Evolutionary conservation across 2,329 filamentous ascomycete genomes (phyloP), one percentile per base, ranked within the genome.

Genomic region (Nannizziopsis barbatae): DNA sequence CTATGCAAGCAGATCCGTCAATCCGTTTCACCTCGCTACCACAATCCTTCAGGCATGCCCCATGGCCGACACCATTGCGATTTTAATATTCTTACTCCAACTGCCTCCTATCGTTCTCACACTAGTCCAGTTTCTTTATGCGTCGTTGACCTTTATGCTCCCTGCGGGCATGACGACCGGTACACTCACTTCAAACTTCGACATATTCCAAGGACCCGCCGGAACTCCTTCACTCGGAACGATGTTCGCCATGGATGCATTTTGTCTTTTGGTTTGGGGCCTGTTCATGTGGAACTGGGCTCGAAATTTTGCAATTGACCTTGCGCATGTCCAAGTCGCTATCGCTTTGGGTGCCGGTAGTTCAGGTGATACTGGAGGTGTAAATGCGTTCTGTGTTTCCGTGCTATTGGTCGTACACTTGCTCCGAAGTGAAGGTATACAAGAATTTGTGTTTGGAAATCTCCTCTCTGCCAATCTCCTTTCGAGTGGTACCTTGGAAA

Each of bases 21-120:
- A 84, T 51, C 80, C 85, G 42, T 70, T 94, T 57, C 81, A 85
- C 58, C 74, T 93, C 55, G 83, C 84, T 54, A 78, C 86, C 57
- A 95, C 88, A 48, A 90, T 96, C 59, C 79, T 96, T 64, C 81
- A 81, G 60, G 87, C 88, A 45, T 90, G 89, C 60, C 90, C 90
- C 47, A 80, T 95, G 62, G 85, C 87, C 70, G 90, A 96, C 70
- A 95, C 90, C 52, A 86, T 95, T 68, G 88, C 90, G 63, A 95
- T 96, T 61, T 80, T 96, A 65, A 95, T 95, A 68, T 85, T 95
- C 59, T 79, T 96, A 57, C 84, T 95, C 68, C 89, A 94, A 64
- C 80, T 95, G 8, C 89, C 90, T 27, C 86, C 89, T 17, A 82
- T 90, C 60, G 81, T 90, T 50, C 76, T 95, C 60, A 90, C 88